A percentile compares a stretch with the other conserved stretches of the same genome.
Evolutionary conservation across 345 rosid species (phyloP).

Genomic region (Eucalyptus tenuipes): DNA sequence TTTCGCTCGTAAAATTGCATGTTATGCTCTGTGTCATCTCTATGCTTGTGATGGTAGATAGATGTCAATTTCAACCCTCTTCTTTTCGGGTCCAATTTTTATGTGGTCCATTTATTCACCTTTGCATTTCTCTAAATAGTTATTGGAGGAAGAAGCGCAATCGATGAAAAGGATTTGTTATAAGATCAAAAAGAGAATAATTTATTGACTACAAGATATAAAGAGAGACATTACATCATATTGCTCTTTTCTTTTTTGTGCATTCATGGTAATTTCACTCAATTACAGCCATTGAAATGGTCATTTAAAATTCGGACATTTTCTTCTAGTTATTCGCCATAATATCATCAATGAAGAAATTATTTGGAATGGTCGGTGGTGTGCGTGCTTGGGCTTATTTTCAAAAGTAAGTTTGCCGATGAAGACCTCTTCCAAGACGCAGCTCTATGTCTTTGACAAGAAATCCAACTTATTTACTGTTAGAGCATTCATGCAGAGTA

Average conservation of each 20-base stretch:
- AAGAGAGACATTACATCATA: neutral
- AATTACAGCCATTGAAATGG: neutral
- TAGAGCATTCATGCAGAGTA: neutral
- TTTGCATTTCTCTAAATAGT: neutral
- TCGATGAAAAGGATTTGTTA: neutral
- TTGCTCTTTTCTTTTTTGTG: neutral
- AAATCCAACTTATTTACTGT: neutral
- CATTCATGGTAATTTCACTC: neutral
- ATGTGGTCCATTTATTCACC: neutral
- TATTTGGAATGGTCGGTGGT: neutral
- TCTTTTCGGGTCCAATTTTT: neutral
- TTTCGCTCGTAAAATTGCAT: accelerated
- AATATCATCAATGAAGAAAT: neutral
- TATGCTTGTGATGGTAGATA: neutral
- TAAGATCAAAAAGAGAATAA: neutral
- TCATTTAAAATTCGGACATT: no score
- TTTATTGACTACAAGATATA: neutral
- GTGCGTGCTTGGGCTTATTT: neutral
- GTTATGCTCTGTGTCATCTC: neutral
- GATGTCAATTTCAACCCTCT: neutral
- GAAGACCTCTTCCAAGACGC: neutral
- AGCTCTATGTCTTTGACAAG: neutral
- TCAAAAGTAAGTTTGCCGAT: neutral
- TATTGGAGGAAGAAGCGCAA: neutral
- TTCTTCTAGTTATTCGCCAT: no score